phyloP scores from a whole-genome alignment of 495 filamentous ascomycete species.

The Ascobolus immersus region DNA sequence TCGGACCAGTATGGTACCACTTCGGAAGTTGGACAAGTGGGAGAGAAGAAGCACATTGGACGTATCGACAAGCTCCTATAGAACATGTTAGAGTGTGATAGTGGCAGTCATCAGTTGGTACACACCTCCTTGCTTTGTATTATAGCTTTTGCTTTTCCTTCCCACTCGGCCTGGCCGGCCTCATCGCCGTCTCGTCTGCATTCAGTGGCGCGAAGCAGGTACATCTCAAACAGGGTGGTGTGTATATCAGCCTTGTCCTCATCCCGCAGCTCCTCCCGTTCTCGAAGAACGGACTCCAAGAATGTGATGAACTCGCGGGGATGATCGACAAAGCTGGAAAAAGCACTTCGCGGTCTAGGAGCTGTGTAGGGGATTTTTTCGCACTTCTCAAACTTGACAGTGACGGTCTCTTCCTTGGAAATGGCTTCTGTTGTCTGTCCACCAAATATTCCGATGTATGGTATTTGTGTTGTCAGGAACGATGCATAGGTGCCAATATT shows the following conservation, averaged over 20 bases:
- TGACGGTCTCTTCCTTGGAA: too few species aligned
- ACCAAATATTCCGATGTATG: too few species aligned
- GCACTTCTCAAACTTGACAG: too few species aligned
- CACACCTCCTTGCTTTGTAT: constrained; percentile 49
- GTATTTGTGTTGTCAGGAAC: too few species aligned
- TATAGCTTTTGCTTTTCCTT: constrained; percentile 59
- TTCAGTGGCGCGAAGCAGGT: constrained; percentile 62
- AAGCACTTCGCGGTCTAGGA: constrained; percentile 70
- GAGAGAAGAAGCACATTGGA: constrained; percentile 84
- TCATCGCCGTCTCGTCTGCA: constrained; percentile 41
- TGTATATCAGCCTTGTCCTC: constrained; percentile 61
- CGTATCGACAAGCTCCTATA: constrained; percentile 47
- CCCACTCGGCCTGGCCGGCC: constrained; percentile 51
- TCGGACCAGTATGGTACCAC: constrained; percentile 74
- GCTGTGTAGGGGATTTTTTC: too few species aligned
- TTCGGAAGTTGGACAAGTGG: constrained; percentile 67
- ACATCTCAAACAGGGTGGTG: constrained; percentile 94
- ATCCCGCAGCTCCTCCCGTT: constrained; percentile 18
- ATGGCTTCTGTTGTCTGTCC: too few species aligned
- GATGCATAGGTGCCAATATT: too few species aligned
- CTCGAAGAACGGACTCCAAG: constrained; percentile 52
- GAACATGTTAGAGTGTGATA: constrained; percentile 1
- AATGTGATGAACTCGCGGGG: constrained; percentile 74
- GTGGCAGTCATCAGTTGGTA: not conserved
- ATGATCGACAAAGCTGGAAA: constrained; percentile 90